Base-by-base conservation (phyloP, 495 filamentous ascomycete species). In the Lasiosphaeria ovina region DNA sequence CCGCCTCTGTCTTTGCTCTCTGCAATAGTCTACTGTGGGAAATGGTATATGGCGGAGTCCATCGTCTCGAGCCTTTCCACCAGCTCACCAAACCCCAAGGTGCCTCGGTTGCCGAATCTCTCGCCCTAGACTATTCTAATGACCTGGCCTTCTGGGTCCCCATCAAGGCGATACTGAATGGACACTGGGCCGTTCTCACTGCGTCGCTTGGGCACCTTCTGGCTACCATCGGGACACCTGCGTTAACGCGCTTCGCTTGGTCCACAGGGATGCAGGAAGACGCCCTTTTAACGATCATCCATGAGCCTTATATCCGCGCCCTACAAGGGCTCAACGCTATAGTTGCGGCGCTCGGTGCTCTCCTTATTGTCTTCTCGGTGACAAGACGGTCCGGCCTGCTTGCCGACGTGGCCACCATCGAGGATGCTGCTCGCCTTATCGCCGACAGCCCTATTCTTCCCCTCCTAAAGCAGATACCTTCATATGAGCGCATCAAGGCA, bases 111-210 rank as follows among this genome's bases (percentile, higher is more conserved):
- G 16, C 45, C 6, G 45, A 49, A 6, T 49, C 45, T 17, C 45
- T 49, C 7, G 9, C 16, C 45, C 45, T 49, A 10, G 45, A 49
- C n/a, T 49, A 49, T 16, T 11, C 9, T 16, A 16, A 16, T 6
- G 45, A 51, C 24, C 7, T 51, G 3, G 6, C 24, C 14, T 14
- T 51, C 50, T 51, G 50, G 50, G 50, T 51, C 31, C 50, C 50
- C 31, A 32, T 51, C 24, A 51, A 34, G 50, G 50, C 50, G 12
- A 24, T 24, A 6, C 31, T 12, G 24, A 4, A 32, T n/a, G 33
- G 17, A 24, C 50, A 51, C 17, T 51, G 50, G 50, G 17, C 50
- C 3, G 50, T 51, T 14, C 17, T 31, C 17, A 6, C 33, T 6
- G 8, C 50, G 7, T 51, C 50, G 4, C 12, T 33, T 8, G 50